These are phyloP conservation scores for Mortierella sp. DNA, from an alignment of 371 early-diverging fungal genomes.

Conservation along the genomic window DNA sequence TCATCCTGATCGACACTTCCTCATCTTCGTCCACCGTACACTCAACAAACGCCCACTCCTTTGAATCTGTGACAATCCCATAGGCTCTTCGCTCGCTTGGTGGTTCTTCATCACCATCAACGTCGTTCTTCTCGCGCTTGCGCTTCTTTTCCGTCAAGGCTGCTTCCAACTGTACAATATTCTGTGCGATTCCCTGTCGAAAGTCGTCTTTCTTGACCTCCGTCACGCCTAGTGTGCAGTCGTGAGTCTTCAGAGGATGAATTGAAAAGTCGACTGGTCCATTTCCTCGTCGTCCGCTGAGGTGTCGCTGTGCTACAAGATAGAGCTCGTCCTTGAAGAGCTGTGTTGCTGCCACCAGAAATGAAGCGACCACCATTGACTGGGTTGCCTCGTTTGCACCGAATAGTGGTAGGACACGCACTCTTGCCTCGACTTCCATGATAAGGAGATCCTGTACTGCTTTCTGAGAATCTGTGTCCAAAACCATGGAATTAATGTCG, in stretches of 20 bases:
- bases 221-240: background rate
- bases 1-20: background rate
- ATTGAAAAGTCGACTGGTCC: background rate
- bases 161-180: constrained; percentile 12
- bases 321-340: no score
- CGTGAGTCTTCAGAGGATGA: background rate
- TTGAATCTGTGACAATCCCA: constrained; percentile 12
- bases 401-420: no score
- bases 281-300: background rate
- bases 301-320: background rate
- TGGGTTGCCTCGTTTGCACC: no score
- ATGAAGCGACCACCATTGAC: no score
- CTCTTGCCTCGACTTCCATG: no score
- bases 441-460: no score
- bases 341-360: no score
- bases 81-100: no score
- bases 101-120: background rate
- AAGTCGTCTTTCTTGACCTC: constrained; percentile 19
- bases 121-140: constrained; percentile 2
- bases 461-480: no score
- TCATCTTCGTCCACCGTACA: background rate
- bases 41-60: constrained; percentile 20
- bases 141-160: constrained; percentile 1
- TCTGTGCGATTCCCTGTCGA: constrained; percentile 8
- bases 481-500: no score